These are phyloP conservation scores for Tinospora cordifolia DNA, from an alignment of 164 flowering plant genomes.

Conservation along the genomic window DNA sequence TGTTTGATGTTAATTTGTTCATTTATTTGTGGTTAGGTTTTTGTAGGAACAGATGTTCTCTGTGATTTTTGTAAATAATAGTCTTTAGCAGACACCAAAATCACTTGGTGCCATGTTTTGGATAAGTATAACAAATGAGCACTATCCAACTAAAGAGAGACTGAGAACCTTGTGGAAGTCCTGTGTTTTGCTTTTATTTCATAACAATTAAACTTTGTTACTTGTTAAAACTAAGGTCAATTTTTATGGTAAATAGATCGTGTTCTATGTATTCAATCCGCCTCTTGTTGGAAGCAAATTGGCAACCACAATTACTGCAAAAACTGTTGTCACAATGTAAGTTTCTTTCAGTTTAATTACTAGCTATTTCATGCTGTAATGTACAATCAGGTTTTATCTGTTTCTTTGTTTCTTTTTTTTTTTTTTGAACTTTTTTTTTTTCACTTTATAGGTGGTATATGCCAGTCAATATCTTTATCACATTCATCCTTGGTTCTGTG, in stretches of 20 bases:
- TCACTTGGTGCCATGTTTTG: not conserved
- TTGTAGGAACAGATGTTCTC: not conserved
- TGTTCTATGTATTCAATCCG: constrained; percentile 65
- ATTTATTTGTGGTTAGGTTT: not conserved
- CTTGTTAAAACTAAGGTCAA: constrained; percentile 1
- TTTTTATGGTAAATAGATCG: constrained; percentile 39
- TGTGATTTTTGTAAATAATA: not conserved
- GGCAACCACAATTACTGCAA: constrained; percentile 47
- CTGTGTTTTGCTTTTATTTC: no score
- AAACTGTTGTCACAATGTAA: constrained; percentile 51
- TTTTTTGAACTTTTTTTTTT: no score
- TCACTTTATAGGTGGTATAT: constrained; percentile 84
- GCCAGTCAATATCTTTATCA: constrained; percentile 70
- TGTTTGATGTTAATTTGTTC: not conserved
- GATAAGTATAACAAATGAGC: not conserved
- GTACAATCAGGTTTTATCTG: not conserved
- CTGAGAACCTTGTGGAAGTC: no score
- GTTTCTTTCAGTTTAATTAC: constrained; percentile 17
- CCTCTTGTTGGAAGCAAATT: constrained; percentile 51
- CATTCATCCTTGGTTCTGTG: constrained; percentile 56
- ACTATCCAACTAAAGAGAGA: not conserved
- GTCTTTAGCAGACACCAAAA: not conserved
- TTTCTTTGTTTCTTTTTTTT: no score
- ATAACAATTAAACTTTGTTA: no score
- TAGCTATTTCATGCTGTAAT: not conserved